These are phyloP conservation scores for Coelastrella sp. DNA, from an alignment of 139 green algal species.

Conservation along the genomic window DNA sequence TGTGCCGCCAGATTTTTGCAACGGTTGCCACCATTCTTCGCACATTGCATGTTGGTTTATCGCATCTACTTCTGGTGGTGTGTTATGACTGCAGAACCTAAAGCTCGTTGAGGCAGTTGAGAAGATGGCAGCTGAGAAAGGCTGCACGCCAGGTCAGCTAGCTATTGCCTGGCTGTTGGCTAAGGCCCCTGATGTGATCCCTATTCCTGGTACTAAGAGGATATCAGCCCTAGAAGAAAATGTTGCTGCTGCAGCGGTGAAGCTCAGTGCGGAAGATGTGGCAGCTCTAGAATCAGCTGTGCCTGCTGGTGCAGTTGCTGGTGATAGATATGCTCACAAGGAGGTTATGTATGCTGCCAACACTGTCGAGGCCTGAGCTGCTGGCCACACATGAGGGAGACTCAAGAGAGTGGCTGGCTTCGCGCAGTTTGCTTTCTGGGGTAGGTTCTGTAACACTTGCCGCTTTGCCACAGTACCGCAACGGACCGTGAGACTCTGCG, in stretches of 20 bases:
- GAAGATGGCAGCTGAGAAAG: constrained; percentile 69
- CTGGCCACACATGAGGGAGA: too few species aligned
- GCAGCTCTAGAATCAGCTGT: constrained; percentile 53
- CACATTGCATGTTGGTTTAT: too few species aligned
- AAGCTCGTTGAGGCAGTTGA: constrained; percentile 71
- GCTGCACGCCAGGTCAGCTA: constrained; percentile 76
- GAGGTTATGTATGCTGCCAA: constrained; percentile 14
- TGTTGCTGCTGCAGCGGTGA: constrained; percentile 53
- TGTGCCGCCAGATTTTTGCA: too few species aligned
- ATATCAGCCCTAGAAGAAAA: constrained; percentile 65
- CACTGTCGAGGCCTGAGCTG: not conserved
- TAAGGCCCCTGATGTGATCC: constrained; percentile 74
- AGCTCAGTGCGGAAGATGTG: constrained; percentile 63
- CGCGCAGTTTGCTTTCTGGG: too few species aligned
- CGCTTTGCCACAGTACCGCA: too few species aligned
- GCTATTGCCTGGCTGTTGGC: constrained; percentile 83
- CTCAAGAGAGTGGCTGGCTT: too few species aligned
- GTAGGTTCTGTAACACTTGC: too few species aligned
- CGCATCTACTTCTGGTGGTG: too few species aligned
- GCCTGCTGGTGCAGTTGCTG: constrained; percentile 24
- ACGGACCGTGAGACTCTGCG: too few species aligned
- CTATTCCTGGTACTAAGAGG: constrained; percentile 76
- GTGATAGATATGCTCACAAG: constrained; percentile 27
- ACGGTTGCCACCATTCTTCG: too few species aligned
- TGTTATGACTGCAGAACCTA: constrained; percentile 64